These are phyloP conservation scores for Prunus yedoensis DNA, from an alignment of 331 rosid genomes.

Conservation along the genomic window DNA sequence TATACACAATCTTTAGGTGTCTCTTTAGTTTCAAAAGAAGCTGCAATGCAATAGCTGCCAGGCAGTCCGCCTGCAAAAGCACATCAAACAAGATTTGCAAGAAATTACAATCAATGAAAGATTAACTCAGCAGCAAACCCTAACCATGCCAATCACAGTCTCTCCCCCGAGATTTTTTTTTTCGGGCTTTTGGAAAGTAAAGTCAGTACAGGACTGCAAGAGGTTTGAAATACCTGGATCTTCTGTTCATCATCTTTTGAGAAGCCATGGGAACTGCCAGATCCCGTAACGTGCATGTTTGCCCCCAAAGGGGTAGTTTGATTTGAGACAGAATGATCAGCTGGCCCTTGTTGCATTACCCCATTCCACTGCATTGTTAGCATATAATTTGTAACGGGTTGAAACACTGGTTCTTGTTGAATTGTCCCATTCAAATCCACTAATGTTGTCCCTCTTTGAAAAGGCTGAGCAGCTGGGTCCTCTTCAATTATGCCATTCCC, in stretches of 20 bases:
- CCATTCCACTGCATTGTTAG: conserved; percentile 70
- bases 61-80: conserved; percentile 69
- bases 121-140: background rate
- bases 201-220: background rate
- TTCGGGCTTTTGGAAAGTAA: background rate
- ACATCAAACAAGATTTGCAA: conserved; percentile 15
- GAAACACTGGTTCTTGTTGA: conserved; percentile 38
- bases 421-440: conserved; percentile 57
- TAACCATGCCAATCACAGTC: conserved; percentile 11
- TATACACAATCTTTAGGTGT: conserved; percentile 78
- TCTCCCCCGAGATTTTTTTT: background rate
- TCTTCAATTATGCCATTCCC: conserved; percentile 58
- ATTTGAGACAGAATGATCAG: conserved; percentile 34
- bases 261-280: conserved; percentile 38
- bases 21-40: conserved; percentile 94
- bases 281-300: conserved; percentile 30
- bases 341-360: conserved; percentile 40
- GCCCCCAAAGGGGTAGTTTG: conserved; percentile 38
- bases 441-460: conserved; percentile 32
- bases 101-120: background rate
- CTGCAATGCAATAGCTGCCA: conserved; percentile 80
- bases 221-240: conserved; percentile 60
- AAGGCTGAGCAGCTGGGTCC: conserved; percentile 28
- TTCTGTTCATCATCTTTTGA: conserved; percentile 67
- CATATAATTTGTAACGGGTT: conserved; percentile 34